Conservation (phyloP, 768 basidiomycete genomes). For the Suillus tomentosus region DNA sequence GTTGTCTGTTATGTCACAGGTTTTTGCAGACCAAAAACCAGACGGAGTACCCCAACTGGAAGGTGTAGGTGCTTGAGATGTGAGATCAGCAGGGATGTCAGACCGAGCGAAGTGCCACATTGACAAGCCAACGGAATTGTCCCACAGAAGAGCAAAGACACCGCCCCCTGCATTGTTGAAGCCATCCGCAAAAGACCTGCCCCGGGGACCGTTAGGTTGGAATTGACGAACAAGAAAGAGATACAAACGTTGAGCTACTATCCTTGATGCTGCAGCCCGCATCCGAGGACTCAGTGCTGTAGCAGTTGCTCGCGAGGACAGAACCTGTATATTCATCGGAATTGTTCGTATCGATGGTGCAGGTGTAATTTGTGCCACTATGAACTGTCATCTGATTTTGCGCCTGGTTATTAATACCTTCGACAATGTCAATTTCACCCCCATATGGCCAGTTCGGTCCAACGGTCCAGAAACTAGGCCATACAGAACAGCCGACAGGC, state of each 20-base stretch:
- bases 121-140: conserved; percentile 46
- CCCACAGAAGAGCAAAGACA: conserved; percentile 61
- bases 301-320: conserved; percentile 36
- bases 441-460: conserved; percentile 53
- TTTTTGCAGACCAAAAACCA: conserved; percentile 50
- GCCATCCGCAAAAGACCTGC: conserved; percentile 42
- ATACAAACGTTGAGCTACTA: conserved; percentile 25
- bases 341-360: conserved; percentile 24
- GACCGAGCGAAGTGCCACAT: conserved; percentile 59
- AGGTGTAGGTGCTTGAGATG: conserved; percentile 45
- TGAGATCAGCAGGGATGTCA: conserved; percentile 54
- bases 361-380: conserved; percentile 47
- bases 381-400: conserved; percentile 71
- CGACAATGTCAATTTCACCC: conserved; percentile 75
- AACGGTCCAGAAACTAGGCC: conserved; percentile 62
- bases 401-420: conserved; percentile 63
- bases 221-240: conserved; percentile 21
- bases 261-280: conserved; percentile 54
- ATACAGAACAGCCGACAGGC: conserved; percentile 68
- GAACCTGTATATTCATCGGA: conserved; percentile 22
- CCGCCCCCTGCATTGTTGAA: conserved; percentile 45
- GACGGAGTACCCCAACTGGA: conserved; percentile 54
- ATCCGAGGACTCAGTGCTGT: conserved; percentile 41
- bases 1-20: conserved; percentile 52
- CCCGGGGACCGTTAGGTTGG: conserved; percentile 32